A percentile compares a stretch with the other conserved stretches of the same genome.
Evolutionary conservation across 2,329 filamentous ascomycete species (phyloP).

Genomic region (Cladosporium oxysporum): DNA sequence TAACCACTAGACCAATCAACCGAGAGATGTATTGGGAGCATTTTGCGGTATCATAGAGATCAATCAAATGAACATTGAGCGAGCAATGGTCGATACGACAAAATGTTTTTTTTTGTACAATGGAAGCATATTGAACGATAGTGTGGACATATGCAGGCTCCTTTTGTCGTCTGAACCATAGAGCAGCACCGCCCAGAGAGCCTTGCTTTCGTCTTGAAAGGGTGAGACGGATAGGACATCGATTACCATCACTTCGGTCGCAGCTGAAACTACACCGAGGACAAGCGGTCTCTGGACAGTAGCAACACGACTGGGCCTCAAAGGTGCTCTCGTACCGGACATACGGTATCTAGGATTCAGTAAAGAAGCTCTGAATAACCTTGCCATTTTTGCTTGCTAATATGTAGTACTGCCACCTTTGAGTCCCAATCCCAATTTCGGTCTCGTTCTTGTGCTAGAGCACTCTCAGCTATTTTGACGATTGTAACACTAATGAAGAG

Average conservation of each 20-base stretch:
- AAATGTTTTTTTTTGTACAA: not conserved
- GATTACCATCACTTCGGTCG: not conserved
- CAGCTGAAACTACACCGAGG: not conserved
- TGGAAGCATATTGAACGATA: not conserved
- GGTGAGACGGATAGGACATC: not conserved
- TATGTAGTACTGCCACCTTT: not conserved
- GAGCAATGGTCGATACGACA: not conserved
- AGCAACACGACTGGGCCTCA: too few species aligned
- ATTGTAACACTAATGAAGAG: not conserved
- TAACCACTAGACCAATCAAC: conserved; percentile 9
- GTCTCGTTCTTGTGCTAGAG: not conserved
- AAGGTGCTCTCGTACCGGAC: too few species aligned
- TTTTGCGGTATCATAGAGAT: not conserved
- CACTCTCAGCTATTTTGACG: not conserved
- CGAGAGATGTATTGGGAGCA: not conserved
- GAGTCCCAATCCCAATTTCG: not conserved
- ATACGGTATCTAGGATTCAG: too few species aligned
- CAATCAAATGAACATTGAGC: not conserved
- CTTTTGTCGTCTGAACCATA: too few species aligned
- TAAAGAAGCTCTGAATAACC: not conserved
- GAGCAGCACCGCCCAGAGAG: not conserved
- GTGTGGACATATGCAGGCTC: not conserved
- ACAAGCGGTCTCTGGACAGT: too few species aligned
- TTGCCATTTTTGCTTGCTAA: not conserved
- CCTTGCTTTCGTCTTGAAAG: not conserved